Evolutionary conservation across 306 rosid genomes (phyloP), one percentile per base, ranked within the genome.

Genomic region (Fragaria iinumae): DNA sequence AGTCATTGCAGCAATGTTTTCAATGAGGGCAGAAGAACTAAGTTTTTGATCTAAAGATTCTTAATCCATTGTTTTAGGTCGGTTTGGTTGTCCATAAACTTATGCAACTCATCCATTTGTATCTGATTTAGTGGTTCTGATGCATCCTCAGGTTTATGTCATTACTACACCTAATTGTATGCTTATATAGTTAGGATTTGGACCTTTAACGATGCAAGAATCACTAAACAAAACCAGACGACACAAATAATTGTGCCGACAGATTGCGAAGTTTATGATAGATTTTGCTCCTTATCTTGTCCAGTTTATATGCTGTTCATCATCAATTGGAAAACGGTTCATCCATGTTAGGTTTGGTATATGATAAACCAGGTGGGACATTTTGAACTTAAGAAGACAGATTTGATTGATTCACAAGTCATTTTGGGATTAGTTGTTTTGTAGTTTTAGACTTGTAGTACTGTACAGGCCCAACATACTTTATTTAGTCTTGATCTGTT

Each of bases 281-380:
- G 64, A 44, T 44, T 20, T 8, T 23, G 6, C 56, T 62, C 59
- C 27, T 25, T 8, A 23, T 73, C 48, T 60, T 12, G 29, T 5
- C 48, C 17, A 62, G 8, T 62, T 74, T 18, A 3, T 3, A 21
- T 29, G 70, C 44, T 74, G 55, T n/a, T 45, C 71, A 25, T 60
- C 57, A 11, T 20, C 21, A 18, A 60, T 74, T 43, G 29, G 29
- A 56, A 38, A 56, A 41, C 0, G 74, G 78, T 41, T 60, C 65
- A 38, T 81, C 70, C 71, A 29, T 74, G 70, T 44, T 74, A 59
- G 69, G 74, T 76, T 71, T 76, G 44, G 77, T 55, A 53, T 64
- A 82, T 71, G 81, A 80, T 75, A 65, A 74, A 66, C 70, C 21
- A 32, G 74, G 91, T 83, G 84, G 88, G 92, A 82, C 91, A 83